Conservation (phyloP, 805 yeast genomes). For the Metschnikowia picachoensis region DNA sequence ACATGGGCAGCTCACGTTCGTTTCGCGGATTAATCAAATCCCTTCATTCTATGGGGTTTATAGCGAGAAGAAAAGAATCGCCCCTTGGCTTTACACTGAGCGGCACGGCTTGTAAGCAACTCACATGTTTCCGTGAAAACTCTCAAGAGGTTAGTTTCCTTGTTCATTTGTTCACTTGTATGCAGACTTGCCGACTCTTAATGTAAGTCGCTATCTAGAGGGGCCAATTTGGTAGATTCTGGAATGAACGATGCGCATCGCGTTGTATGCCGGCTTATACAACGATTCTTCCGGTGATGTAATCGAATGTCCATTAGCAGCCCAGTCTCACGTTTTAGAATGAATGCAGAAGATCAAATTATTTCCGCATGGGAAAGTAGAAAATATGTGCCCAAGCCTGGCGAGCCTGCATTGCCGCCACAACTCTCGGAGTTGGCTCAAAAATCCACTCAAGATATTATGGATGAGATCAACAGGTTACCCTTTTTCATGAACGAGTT, state of each 20-base stretch:
- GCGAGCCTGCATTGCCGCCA: constrained; percentile 78
- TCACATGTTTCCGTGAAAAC: no score
- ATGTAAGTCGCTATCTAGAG: no score
- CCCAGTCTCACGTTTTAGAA: not conserved
- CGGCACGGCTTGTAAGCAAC: no score
- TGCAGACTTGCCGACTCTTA: no score
- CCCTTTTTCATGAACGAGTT: constrained; percentile 94
- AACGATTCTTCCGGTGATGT: not conserved
- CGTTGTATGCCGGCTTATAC: constrained; percentile 1
- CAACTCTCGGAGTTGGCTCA: constrained; percentile 62
- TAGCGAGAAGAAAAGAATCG: no score
- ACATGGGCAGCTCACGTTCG: no score
- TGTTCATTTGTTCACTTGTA: no score
- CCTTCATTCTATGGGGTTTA: no score
- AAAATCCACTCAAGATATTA: constrained; percentile 70
- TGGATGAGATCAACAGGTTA: constrained; percentile 71
- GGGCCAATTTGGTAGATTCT: no score
- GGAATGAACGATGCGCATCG: constrained; percentile 6
- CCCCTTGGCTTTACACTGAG: no score
- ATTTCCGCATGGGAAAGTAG: constrained; percentile 42
- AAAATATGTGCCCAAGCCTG: constrained; percentile 42
- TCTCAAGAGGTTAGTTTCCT: no score
- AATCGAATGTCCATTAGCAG: not conserved
- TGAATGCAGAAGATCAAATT: constrained; percentile 18
- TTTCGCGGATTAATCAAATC: no score